phyloP scores from a whole-genome alignment of 495 filamentous ascomycete species.

The Penicillium riverlandense region DNA sequence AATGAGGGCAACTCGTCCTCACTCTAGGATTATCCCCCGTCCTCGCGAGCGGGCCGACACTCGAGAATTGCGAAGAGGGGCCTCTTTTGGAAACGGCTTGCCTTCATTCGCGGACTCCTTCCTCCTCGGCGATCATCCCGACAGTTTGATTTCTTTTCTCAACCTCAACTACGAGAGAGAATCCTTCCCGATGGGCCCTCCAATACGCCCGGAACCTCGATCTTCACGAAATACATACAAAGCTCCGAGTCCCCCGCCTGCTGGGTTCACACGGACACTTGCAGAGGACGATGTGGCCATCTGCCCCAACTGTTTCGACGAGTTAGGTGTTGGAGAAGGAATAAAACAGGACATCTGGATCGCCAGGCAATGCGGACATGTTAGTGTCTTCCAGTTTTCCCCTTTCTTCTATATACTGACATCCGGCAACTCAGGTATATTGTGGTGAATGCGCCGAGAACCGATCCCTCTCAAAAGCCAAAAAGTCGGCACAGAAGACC shows the following conservation, averaged over 20 bases:
- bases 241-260: constrained; percentile 46
- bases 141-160: no score
- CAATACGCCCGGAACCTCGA: constrained; percentile 5
- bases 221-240: constrained; percentile 47
- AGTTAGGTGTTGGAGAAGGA: constrained; percentile 55
- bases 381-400: constrained; percentile 30
- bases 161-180: constrained; percentile 11
- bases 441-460: constrained; percentile 60
- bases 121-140: no score
- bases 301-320: constrained; percentile 66
- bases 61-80: no score
- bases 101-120: no score
- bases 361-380: constrained; percentile 67
- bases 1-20: no score
- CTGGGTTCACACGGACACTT: constrained; percentile 59
- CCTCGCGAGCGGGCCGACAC: no score
- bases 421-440: constrained; percentile 49
- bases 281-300: constrained; percentile 56
- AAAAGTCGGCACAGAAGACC: constrained; percentile 17
- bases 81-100: no score
- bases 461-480: constrained; percentile 33
- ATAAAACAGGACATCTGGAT: constrained; percentile 65
- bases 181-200: constrained; percentile 20
- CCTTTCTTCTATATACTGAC: not conserved
- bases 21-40: no score